phyloP scores from a whole-genome alignment of 2,329 filamentous ascomycete genomes.

The Pseudonectria foliicola region DNA sequence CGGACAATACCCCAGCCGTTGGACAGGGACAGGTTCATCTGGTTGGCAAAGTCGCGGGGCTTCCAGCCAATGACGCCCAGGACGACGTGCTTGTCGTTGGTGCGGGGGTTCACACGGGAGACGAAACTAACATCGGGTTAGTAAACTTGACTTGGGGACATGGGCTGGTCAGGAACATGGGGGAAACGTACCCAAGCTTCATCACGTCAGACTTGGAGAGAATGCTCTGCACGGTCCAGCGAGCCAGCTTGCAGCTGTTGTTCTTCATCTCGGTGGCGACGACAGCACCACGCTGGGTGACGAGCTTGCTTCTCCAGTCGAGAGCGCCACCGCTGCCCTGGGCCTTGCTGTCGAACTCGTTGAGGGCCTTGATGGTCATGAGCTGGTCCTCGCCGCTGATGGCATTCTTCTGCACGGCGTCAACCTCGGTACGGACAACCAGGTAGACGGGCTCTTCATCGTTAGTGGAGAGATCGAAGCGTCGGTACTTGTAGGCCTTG shows the following conservation, averaged over 20 bases:
- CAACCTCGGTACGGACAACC: conserved; percentile 88
- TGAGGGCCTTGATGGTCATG: conserved; percentile 89
- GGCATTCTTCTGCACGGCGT: conserved; percentile 92
- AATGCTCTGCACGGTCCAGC: conserved; percentile 96
- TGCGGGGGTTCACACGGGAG: conserved; percentile 86
- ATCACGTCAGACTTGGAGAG: conserved; percentile 95
- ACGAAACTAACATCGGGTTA: conserved; percentile 62
- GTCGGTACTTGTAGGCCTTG: conserved; percentile 97
- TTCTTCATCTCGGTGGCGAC: conserved; percentile 99
- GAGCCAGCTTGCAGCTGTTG: conserved; percentile 96
- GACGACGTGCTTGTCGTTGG: conserved; percentile 88
- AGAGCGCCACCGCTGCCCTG: conserved; percentile 90
- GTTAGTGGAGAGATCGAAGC: conserved; percentile 91
- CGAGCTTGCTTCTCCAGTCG: conserved; percentile 94
- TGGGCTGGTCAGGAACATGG: neutral
- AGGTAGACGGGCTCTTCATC: conserved; percentile 92
- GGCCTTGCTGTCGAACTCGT: conserved; percentile 98
- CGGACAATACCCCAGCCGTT: conserved; percentile 99
- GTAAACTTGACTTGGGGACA: conserved; percentile 4
- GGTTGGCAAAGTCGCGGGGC: conserved; percentile 88
- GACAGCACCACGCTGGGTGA: conserved; percentile 90
- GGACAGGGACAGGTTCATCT: conserved; percentile 96
- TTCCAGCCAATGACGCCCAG: conserved; percentile 97
- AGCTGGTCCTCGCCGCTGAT: conserved; percentile 87
- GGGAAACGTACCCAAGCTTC: conserved; percentile 76